A percentile compares a stretch with the other conserved stretches of the same genome.
phyloP scores from a whole-genome alignment of 352 stramenopile genomes.

The Phytopythium boreale region DNA sequence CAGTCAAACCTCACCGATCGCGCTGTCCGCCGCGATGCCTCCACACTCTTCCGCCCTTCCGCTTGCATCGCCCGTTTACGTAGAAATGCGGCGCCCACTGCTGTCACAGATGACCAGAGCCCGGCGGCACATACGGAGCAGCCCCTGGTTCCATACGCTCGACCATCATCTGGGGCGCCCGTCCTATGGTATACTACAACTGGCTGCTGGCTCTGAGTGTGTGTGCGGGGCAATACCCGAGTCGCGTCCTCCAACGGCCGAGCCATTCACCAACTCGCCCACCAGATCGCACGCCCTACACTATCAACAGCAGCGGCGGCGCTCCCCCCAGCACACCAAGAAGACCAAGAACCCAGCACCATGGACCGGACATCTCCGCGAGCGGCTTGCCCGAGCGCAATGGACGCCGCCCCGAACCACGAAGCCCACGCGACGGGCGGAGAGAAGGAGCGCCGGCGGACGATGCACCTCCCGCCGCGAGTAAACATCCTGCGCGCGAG shows the following conservation, averaged over 20 bases:
- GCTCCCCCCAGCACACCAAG: not conserved
- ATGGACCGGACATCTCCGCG: not conserved
- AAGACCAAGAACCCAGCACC: not conserved
- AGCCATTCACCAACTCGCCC: not conserved
- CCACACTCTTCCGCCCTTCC: not conserved
- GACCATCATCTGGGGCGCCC: not conserved
- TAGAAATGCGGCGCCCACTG: not conserved
- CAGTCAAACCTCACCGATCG: too few species aligned
- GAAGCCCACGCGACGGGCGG: not conserved
- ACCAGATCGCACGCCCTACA: not conserved
- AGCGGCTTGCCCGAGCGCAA: not conserved
- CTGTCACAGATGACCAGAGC: not conserved
- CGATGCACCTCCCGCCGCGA: not conserved
- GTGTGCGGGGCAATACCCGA: too few species aligned
- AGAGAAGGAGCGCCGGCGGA: conserved; percentile 1
- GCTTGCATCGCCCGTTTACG: not conserved
- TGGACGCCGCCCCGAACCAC: not conserved
- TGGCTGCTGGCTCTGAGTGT: not conserved
- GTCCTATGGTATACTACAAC: too few species aligned
- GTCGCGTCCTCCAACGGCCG: not conserved
- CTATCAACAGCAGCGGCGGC: not conserved
- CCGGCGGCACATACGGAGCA: not conserved
- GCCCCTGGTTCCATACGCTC: not conserved
- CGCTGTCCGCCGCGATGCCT: not conserved
- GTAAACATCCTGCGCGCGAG: not conserved